Base-by-base conservation (phyloP, 1,284 basidiomycete species). In the Amylostereum areolatum region DNA sequence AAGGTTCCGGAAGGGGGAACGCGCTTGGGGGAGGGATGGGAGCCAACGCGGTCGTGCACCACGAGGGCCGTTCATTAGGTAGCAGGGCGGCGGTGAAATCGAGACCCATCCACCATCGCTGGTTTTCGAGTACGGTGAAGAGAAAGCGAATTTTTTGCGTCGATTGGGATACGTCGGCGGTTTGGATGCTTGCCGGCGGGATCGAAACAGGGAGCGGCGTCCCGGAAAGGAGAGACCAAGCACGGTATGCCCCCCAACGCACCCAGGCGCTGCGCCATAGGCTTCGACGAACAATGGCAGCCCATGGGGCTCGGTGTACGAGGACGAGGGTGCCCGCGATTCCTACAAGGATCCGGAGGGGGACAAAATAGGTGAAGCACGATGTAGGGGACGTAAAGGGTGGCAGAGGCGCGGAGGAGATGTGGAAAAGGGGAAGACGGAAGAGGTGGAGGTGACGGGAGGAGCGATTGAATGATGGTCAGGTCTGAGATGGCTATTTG, bases 51-150 rank as follows among this genome's bases (percentile, higher is more conserved):
- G 74, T 64, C 5, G 82, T 78, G 60, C 82, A 91, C 94, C 94
- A 97, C 3, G 89, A 88, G 0, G 94, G 91, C 1, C 94, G 82
- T 64, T 97, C 94, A 37, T 83, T 81, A 0, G 94, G 94, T 4
- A 97, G 77, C 5, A 97, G 77, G 0, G 94, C 92, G 2, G 90
- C 88, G 0, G 94, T 96, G 91, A 92, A 97, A 68, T 97, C 88
- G 37, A 90, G 74, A 2, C 85, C 86, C 73, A 90, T 78, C 88
- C 88, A 91, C 95, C 94, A 97, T 4, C 94, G 80, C 70, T 97
- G 94, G 65, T 97, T 97, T 66, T 97, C 94, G 62, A 91, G 88
- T 30, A 97, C 69, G 34, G 87, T 90, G 63, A 94, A 94, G 37
- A 89, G 73, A 70, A 94, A 94, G 42, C 89, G 85, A 27, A 91